These are phyloP conservation scores for Saprolegnia parasitica DNA, from an alignment of 352 stramenopile genomes.

Conservation along the genomic window DNA sequence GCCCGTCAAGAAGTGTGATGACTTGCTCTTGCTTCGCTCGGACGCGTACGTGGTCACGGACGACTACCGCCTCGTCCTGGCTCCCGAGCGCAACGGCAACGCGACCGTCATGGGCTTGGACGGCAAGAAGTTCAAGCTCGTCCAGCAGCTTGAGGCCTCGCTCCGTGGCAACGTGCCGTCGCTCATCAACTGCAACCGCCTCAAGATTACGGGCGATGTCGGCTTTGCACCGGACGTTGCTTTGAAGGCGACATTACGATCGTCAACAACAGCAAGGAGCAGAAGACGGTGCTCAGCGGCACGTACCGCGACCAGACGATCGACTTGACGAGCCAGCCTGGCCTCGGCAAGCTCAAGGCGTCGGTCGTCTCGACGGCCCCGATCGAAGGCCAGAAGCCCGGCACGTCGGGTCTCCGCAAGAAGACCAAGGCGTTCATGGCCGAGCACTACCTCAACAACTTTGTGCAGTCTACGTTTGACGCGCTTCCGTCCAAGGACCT, in stretches of 20 bases:
- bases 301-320: conserved; percentile 93
- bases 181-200: conserved; percentile 91
- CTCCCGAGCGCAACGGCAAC: conserved; percentile 90
- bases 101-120: conserved; percentile 95
- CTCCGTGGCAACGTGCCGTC: conserved; percentile 92
- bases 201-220: conserved; percentile 95
- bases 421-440: conserved; percentile 99
- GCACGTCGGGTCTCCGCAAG: conserved; percentile 97
- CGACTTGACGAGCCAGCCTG: conserved; percentile 92
- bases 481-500: conserved; percentile 93
- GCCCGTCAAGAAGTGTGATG: conserved; percentile 87
- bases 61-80: conserved; percentile 92
- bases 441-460: conserved; percentile 98
- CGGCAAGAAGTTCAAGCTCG: conserved; percentile 98
- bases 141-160: conserved; percentile 94
- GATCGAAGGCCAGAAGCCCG: conserved; percentile 95
- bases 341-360: conserved; percentile 88
- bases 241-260: conserved; percentile 92
- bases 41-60: conserved; percentile 97
- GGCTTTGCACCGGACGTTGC: conserved; percentile 86
- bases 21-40: conserved; percentile 90
- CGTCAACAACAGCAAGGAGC: conserved; percentile 93
- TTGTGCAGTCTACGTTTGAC: conserved; percentile 96
- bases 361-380: conserved; percentile 82
- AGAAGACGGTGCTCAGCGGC: conserved; percentile 92